A percentile compares a stretch with the other conserved stretches of the same genome.
Evolutionary conservation across 257 asterid species (phyloP).

Genomic region (Solanum chiquidenum): DNA sequence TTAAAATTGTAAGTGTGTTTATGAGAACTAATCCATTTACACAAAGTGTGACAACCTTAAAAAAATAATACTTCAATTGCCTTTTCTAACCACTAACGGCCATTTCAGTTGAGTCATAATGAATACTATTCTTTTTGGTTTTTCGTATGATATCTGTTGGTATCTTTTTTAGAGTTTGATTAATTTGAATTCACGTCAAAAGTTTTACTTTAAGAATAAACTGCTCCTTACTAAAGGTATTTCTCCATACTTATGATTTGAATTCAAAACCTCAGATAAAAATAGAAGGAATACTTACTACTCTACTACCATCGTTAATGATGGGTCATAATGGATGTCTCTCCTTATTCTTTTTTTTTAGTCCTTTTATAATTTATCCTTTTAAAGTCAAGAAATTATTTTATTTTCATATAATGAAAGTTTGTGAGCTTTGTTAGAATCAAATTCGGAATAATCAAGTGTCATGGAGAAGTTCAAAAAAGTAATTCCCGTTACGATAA

Average conservation of each 20-base stretch:
- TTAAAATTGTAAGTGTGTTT: neutral
- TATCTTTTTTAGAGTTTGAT: neutral
- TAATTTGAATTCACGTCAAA: neutral
- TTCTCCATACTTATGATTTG: neutral
- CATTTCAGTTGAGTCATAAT: constrained; percentile 3
- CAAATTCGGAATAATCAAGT: neutral
- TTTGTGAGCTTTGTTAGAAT: neutral
- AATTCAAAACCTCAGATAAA: neutral
- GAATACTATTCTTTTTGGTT: neutral
- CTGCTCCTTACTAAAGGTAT: neutral
- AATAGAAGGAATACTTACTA: neutral
- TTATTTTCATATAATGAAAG: neutral
- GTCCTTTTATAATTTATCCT: neutral
- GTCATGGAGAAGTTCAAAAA: neutral
- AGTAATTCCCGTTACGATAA: neutral
- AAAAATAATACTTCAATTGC: neutral
- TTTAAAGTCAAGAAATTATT: neutral
- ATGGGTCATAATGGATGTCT: neutral
- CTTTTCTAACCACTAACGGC: constrained; percentile 2
- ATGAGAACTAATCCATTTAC: neutral
- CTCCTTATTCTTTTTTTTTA: too few relatives aligned
- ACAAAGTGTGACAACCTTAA: constrained; percentile 1
- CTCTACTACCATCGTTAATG: neutral
- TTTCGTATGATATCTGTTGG: fast-evolving
- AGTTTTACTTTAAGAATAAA: neutral